A percentile compares a stretch with the other conserved stretches of the same genome.
Conservation (phyloP, 2,329 filamentous ascomycete genomes). For the Arthrocladium fulminans region DNA sequence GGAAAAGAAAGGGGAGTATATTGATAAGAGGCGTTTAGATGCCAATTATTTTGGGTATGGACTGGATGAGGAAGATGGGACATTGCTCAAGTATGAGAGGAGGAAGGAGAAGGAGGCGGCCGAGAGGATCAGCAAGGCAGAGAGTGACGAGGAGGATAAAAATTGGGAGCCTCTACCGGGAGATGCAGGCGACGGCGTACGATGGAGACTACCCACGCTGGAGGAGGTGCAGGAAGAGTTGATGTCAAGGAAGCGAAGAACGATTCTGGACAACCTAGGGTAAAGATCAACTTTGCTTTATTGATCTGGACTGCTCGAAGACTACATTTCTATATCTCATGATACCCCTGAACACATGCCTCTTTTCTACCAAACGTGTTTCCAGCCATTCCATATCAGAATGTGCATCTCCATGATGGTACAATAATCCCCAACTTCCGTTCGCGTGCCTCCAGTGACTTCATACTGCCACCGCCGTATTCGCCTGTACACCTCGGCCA, state of each 20-base stretch:
- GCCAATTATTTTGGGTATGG: constrained; percentile 95
- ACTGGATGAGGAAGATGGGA: constrained; percentile 80
- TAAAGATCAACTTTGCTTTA: constrained; percentile 5
- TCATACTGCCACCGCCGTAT: constrained; percentile 21
- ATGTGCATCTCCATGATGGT: constrained; percentile 56
- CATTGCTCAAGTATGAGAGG: constrained; percentile 68
- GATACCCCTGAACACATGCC: neutral
- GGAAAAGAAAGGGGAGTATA: constrained; percentile 14
- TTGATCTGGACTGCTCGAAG: too few relatives aligned
- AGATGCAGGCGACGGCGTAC: constrained; percentile 70
- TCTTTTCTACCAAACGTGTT: constrained; percentile 39
- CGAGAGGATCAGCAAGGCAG: constrained; percentile 53
- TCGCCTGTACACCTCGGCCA: constrained; percentile 33
- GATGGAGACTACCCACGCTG: constrained; percentile 73
- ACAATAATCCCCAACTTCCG: constrained; percentile 44
- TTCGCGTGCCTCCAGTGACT: constrained; percentile 22
- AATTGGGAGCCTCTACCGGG: constrained; percentile 83
- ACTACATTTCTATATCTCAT: too few relatives aligned
- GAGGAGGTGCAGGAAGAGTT: constrained; percentile 94
- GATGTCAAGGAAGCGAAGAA: constrained; percentile 73
- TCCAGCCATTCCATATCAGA: constrained; percentile 49
- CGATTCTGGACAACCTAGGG: constrained; percentile 69
- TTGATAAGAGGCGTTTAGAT: constrained; percentile 62
- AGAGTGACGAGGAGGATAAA: constrained; percentile 50
- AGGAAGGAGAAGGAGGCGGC: constrained; percentile 74